Evolutionary conservation across 805 yeast species (phyloP).

Genomic region (Sporopachydermia lactativora): DNA sequence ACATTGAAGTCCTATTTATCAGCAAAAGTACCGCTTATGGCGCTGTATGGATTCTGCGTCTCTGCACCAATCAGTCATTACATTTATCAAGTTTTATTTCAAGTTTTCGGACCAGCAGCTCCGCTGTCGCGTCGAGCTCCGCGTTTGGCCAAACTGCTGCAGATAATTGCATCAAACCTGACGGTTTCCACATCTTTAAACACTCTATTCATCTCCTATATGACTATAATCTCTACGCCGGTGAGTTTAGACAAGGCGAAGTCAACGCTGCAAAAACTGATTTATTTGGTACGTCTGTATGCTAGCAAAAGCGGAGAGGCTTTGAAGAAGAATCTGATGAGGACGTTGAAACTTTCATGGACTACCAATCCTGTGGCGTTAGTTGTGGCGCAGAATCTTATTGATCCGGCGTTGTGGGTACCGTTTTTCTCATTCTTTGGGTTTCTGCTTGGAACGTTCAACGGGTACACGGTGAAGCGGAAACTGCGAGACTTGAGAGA

Average conservation of each 20-base stretch:
- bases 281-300: conserved; percentile 13
- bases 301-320: conserved; percentile 15
- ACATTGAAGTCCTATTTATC: conserved; percentile 12
- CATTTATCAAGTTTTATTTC: conserved; percentile 7
- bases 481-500: neutral
- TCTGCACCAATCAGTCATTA: conserved; percentile 24
- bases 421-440: conserved; percentile 24
- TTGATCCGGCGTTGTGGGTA: conserved; percentile 25
- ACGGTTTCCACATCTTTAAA: conserved; percentile 19
- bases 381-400: conserved; percentile 22
- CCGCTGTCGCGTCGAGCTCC: conserved; percentile 19
- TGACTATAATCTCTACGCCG: conserved; percentile 22
- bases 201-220: conserved; percentile 18
- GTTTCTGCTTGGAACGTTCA: conserved; percentile 23
- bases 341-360: conserved; percentile 22
- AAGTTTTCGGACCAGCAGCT: conserved; percentile 18
- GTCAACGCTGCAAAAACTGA: neutral
- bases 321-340: conserved; percentile 17
- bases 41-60: conserved; percentile 21
- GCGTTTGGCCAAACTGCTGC: conserved; percentile 16
- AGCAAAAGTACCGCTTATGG: conserved; percentile 23
- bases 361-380: conserved; percentile 21
- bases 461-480: conserved; percentile 21
- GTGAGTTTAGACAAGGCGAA: neutral
- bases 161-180: conserved; percentile 22